Evolutionary conservation across 441 rosid species (phyloP).

Genomic region (Euphorbia celastroides): DNA sequence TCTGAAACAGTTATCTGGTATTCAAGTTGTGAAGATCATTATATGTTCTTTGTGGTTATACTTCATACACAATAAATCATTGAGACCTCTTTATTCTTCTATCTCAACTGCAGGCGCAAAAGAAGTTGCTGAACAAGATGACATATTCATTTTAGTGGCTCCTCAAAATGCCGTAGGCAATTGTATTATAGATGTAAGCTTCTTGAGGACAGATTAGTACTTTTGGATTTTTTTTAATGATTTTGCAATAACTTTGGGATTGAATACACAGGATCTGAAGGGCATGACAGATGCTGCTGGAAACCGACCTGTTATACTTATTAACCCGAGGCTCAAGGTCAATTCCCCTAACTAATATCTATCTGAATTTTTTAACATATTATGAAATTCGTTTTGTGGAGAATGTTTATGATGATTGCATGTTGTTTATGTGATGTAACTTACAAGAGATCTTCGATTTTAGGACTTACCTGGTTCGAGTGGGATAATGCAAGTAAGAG

Average conservation of each 20-base stretch:
- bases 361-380: neutral
- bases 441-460: slow-evolving; percentile 15
- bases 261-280: slow-evolving; percentile 57
- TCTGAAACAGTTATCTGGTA: neutral
- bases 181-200: slow-evolving; percentile 80
- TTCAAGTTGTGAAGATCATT: neutral
- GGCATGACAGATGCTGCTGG: slow-evolving; percentile 96
- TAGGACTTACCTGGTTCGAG: slow-evolving; percentile 95
- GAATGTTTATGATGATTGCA: neutral
- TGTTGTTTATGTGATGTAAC: neutral
- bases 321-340: slow-evolving; percentile 91
- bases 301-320: slow-evolving; percentile 72
- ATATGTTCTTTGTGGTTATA: neutral
- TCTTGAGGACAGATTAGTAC: slow-evolving; percentile 8
- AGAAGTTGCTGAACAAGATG: slow-evolving; percentile 85
- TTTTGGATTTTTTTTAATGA: slow-evolving; percentile 7
- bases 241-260: slow-evolving; percentile 14
- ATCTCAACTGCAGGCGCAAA: slow-evolving; percentile 43
- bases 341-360: slow-evolving; percentile 11
- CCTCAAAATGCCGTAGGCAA: slow-evolving; percentile 98
- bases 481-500: slow-evolving; percentile 96
- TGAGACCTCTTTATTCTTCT: neutral
- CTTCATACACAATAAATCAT: neutral
- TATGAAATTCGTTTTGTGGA: neutral
- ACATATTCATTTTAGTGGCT: slow-evolving; percentile 83